Evolutionary conservation across 164 flowering plant genomes (phyloP).

Genomic region (Vitis rupestris): DNA sequence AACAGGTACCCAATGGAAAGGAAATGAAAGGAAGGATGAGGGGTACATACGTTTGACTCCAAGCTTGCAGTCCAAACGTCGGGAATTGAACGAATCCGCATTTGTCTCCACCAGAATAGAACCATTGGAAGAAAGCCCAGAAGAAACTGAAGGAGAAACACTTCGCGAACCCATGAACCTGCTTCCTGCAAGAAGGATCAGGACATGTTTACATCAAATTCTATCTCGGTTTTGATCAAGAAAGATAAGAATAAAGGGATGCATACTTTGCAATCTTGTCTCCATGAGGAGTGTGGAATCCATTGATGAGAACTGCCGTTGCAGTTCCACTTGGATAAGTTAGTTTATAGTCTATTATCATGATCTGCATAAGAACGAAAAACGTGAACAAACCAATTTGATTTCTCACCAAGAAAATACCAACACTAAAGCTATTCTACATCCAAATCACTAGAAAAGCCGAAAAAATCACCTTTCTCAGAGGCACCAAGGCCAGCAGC

Average conservation of each 20-base stretch:
- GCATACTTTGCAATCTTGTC: conserved; percentile 50
- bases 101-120: conserved; percentile 49
- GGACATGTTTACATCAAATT: neutral
- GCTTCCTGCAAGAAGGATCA: conserved; percentile 39
- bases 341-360: conserved; percentile 63
- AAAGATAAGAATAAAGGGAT: neutral
- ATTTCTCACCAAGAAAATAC: neutral
- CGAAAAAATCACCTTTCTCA: conserved; percentile 46
- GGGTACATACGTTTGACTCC: conserved; percentile 40
- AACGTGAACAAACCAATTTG: neutral
- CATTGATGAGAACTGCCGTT: conserved; percentile 65
- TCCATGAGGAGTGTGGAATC: conserved; percentile 63
- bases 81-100: conserved; percentile 75
- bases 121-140: conserved; percentile 66
- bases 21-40: neutral
- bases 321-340: conserved; percentile 73
- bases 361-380: conserved; percentile 34
- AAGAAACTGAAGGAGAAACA: conserved; percentile 53
- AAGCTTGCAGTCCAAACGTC: conserved; percentile 66
- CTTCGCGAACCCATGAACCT: conserved; percentile 46
- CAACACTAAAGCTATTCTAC: neutral
- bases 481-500: conserved; percentile 61
- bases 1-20: neutral
- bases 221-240: neutral
- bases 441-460: neutral